A percentile compares a stretch with the other conserved stretches of the same genome.
Evolutionary conservation across 495 filamentous ascomycete species (phyloP).

Genomic region (Aspergillus diversus): DNA sequence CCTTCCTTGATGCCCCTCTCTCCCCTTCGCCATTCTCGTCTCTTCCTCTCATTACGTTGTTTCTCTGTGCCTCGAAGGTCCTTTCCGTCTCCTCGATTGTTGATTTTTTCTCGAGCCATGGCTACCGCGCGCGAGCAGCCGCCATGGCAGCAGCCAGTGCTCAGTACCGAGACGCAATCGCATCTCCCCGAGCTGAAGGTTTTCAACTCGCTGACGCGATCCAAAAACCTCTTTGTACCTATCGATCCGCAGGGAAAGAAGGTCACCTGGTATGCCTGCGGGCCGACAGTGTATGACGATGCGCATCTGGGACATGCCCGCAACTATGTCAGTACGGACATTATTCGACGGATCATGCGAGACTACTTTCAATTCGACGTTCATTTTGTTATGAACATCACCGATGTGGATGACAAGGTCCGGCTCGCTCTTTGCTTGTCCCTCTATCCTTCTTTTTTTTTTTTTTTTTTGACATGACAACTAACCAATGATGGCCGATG

Average conservation of each 20-base stretch:
- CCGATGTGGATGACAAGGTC: constrained; percentile 92
- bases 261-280: constrained; percentile 88
- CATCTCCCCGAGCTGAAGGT: constrained; percentile 47
- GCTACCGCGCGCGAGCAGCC: constrained; percentile 50
- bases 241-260: constrained; percentile 66
- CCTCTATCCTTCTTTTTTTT: not conserved
- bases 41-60: constrained; percentile 6
- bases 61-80: not conserved
- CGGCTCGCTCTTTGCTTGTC: not conserved
- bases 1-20: constrained; percentile 36
- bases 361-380: constrained; percentile 88
- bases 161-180: constrained; percentile 31
- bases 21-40: constrained; percentile 26
- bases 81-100: constrained; percentile 21
- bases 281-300: constrained; percentile 92
- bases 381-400: constrained; percentile 95
- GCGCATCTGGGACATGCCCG: constrained; percentile 88
- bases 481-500: not conserved
- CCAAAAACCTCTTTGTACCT: constrained; percentile 76
- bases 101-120: constrained; percentile 25
- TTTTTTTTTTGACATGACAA: not conserved
- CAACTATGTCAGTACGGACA: constrained; percentile 95
- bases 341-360: constrained; percentile 81
- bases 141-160: constrained; percentile 49
- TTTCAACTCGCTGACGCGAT: constrained; percentile 77